These are phyloP conservation scores for Quercus dentata DNA, from an alignment of 306 rosid species.

Conservation along the genomic window DNA sequence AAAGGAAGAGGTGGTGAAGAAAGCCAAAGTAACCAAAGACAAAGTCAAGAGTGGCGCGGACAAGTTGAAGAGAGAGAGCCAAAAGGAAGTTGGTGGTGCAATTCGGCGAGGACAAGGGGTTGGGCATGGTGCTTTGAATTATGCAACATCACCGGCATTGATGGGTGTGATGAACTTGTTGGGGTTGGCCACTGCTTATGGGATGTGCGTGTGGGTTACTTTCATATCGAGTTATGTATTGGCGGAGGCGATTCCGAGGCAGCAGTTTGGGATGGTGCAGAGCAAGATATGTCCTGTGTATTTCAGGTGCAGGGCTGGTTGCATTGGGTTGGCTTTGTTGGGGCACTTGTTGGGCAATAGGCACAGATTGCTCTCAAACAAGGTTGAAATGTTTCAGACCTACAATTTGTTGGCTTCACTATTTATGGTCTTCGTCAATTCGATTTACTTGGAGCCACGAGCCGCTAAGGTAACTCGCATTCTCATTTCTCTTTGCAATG, in stretches of 20 bases:
- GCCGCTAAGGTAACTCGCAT: slow-evolving; percentile 59
- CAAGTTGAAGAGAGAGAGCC: neutral
- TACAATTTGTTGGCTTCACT: slow-evolving; percentile 47
- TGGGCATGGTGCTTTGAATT: neutral
- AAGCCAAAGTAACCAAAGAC: neutral
- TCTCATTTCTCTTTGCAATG: neutral
- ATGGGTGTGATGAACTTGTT: slow-evolving; percentile 32
- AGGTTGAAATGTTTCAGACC: slow-evolving; percentile 31
- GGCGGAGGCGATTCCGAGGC: slow-evolving; percentile 51
- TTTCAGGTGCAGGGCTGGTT: slow-evolving; percentile 52
- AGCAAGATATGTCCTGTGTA: slow-evolving; percentile 84
- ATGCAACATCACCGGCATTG: neutral
- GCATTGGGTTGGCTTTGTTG: slow-evolving; percentile 45
- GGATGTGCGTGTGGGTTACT: slow-evolving; percentile 72
- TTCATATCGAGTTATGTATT: slow-evolving; percentile 64
- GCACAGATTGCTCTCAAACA: neutral
- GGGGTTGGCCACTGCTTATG: slow-evolving; percentile 63
- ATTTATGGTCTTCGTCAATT: slow-evolving; percentile 36
- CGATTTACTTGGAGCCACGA: slow-evolving; percentile 72
- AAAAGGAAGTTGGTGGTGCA: neutral
- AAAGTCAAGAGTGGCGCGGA: neutral
- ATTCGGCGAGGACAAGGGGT: neutral
- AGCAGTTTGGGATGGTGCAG: slow-evolving; percentile 75
- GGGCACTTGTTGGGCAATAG: slow-evolving; percentile 36
- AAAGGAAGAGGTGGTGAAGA: neutral